These are phyloP conservation scores for Geum urbanum DNA, from an alignment of 306 rosid species.

Conservation along the genomic window DNA sequence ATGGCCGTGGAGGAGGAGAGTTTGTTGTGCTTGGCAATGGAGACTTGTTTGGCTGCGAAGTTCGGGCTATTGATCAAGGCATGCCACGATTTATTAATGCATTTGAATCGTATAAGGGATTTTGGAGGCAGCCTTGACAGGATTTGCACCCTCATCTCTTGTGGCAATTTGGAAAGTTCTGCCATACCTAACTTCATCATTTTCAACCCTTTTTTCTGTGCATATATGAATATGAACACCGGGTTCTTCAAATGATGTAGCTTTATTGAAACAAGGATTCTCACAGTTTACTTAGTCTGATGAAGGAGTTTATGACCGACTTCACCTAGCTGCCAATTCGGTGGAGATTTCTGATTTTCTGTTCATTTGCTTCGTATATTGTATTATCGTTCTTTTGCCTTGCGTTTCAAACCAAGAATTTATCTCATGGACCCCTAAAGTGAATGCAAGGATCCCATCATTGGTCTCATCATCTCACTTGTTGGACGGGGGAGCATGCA, in stretches of 20 bases:
- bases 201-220: not conserved
- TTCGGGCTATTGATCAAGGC: not conserved
- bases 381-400: not conserved
- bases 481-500: no score
- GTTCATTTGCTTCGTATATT: not conserved
- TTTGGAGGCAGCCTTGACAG: slow-evolving; percentile 4
- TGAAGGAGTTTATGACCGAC: not conserved
- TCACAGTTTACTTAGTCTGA: not conserved
- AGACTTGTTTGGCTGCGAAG: not conserved
- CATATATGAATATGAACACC: not conserved
- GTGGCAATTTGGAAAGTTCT: not conserved
- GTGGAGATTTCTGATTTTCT: not conserved
- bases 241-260: not conserved
- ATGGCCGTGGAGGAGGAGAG: not conserved
- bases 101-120: not conserved
- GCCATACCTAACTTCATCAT: not conserved
- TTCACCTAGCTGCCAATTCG: not conserved
- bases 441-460: not conserved
- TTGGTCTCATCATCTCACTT: no score
- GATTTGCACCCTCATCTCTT: not conserved
- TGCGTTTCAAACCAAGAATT: not conserved
- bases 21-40: not conserved
- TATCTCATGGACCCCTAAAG: not conserved
- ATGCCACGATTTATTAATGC: not conserved
- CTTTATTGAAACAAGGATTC: not conserved